Evolutionary conservation across 1,284 basidiomycete species (phyloP), one percentile per base, ranked within the genome.

Genomic region (Apiotrichum laibachii): DNA sequence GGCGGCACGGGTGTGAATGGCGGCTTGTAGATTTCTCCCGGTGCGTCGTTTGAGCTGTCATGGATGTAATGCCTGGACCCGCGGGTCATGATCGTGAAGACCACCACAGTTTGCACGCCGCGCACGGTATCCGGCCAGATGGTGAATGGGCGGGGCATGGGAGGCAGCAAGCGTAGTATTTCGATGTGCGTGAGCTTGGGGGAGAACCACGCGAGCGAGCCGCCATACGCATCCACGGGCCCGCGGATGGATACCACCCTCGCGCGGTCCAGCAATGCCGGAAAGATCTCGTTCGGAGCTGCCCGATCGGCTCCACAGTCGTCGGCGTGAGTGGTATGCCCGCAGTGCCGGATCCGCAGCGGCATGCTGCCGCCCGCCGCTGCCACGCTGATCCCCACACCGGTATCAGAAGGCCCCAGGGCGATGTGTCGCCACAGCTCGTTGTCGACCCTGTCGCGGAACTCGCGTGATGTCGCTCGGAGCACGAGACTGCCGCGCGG

Each of bases 361-460:
- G 50, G 52, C 12, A 50, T 43, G 35, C 42, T 31, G 26, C 48
- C 54, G 13, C 44, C 48, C 1, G 50, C 49, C 19, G 49, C 21
- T 7, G 44, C 19, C 33, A 43, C 40, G 15, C 21, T 16, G 44
- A 48, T n/a, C 35, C 34, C 37, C 35, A 11, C 9, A n/a, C 48
- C 31, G 16, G n/a, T 19, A 31, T 48, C 15, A 19, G 47, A 53
- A 15, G 56, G 39, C 1, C 35, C 35, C 3, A 54, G 18, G 1
- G 26, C 19, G 19, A 59, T 37, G 48, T 59, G 57, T 9, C 53
- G 31, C 31, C 52, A 47, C 39, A 50, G 48, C 26, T 31, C n/a
- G 35, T 43, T 35, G 44, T 59, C 58, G 11, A 39, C 19, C 11
- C 42, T 39, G 49, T 58, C 56, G 8, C 62, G 56, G 21, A 57